These are phyloP conservation scores for Pseudocercospora fuligena DNA, from an alignment of 2,329 filamentous ascomycete genomes.

Conservation along the genomic window DNA sequence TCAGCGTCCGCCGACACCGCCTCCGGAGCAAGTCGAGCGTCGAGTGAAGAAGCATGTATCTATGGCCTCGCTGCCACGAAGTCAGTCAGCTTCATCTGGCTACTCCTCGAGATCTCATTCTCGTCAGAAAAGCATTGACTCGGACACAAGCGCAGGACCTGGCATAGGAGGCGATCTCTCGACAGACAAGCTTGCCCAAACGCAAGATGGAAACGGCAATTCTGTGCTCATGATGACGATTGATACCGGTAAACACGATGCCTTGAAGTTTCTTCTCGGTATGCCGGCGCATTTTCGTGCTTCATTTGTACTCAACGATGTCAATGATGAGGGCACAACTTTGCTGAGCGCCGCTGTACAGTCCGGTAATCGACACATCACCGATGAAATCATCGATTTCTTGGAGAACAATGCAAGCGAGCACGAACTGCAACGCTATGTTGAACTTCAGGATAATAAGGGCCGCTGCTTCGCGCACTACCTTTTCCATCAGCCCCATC, in stretches of 20 bases:
- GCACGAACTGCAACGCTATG: slow-evolving; percentile 66
- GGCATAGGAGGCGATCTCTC: slow-evolving; percentile 85
- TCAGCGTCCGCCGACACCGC: slow-evolving; percentile 63
- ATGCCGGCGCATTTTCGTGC: slow-evolving; percentile 76
- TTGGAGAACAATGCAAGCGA: slow-evolving; percentile 62
- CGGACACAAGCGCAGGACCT: slow-evolving; percentile 60
- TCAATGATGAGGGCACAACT: slow-evolving; percentile 87
- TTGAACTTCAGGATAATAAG: slow-evolving; percentile 77
- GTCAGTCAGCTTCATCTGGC: slow-evolving; percentile 83
- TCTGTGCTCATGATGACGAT: slow-evolving; percentile 70
- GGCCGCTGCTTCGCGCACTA: slow-evolving; percentile 95
- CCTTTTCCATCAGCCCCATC: slow-evolving; percentile 83
- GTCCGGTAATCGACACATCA: slow-evolving; percentile 73
- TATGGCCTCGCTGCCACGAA: slow-evolving; percentile 75
- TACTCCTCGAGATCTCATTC: slow-evolving; percentile 75
- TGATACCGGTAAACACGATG: slow-evolving; percentile 67
- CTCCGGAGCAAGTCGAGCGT: slow-evolving; percentile 52
- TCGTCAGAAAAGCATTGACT: slow-evolving; percentile 76
- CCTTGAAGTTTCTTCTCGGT: slow-evolving; percentile 79
- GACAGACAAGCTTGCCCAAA: slow-evolving; percentile 75
- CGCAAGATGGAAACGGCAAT: slow-evolving; percentile 72
- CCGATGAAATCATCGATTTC: slow-evolving; percentile 75
- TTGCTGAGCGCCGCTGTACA: slow-evolving; percentile 90
- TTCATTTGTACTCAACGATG: slow-evolving; percentile 75
- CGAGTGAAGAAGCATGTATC: slow-evolving; percentile 76